Base-by-base conservation (phyloP, 2,329 filamentous ascomycete genomes). In the Chalaropsis ovoidea region DNA sequence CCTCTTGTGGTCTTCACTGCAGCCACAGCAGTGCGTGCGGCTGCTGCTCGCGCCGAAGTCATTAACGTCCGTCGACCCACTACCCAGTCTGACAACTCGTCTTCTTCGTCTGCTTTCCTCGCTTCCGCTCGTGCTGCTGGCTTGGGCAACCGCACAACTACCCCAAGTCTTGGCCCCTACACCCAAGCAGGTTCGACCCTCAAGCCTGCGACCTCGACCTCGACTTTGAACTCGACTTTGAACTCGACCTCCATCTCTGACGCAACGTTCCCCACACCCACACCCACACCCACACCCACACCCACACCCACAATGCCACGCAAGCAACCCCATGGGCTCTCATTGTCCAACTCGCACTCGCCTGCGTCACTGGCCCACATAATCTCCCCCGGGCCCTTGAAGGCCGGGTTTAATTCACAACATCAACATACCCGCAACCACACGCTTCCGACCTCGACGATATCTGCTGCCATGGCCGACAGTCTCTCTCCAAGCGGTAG, bases 21-120 rank as follows among this genome's bases (percentile, higher is more conserved):
- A 45, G 63, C 63, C 31, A 67, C 66, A 35, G 62, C 63, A 22
- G 42, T 67, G 7, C 62, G 62, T 45, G 66, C 66, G 11, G 62
- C 58, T 6, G 17, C 62, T 45, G 62, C 47, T n/a, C 66, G 66
- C 39, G 62, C 66, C 8, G 66, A 67, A 47, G 63, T 67, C n/a
- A 52, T 67, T 11, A 56, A 67, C 45, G 66, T 67, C 35, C 62
- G 66, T 47, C 62, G 66, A 15, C 39, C 66, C 15, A 35, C 31
- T 10, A 39, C 54, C 15, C 43, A 47, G 15, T n/a, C 43, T 39
- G 54, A 31, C 31, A n/a, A 13, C 54, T 31, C 54, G 8, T 58
- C 24, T 39, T 58, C 27, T 6, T 58, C 31, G n/a, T 58, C 31
- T 17, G 17, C 8, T 35, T 31, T 58, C 27, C 54, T n/a, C 8